Conservation (phyloP, 1,284 basidiomycete species). For the Malassezia brasiliensis region DNA sequence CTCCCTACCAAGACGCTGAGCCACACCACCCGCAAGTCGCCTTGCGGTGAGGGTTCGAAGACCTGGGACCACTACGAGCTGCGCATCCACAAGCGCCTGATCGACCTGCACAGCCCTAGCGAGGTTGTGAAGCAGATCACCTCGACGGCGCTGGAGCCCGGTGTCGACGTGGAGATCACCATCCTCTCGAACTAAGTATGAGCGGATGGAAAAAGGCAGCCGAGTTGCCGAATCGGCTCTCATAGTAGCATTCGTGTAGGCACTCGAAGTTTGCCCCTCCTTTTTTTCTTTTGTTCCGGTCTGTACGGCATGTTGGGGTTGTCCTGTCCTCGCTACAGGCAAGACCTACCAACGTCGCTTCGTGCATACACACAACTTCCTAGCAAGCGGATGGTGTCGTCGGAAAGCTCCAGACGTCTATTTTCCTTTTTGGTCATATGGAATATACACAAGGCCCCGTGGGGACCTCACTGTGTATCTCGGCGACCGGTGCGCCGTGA, state of each 20-base stretch:
- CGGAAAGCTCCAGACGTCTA: not conserved
- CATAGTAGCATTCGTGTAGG: too few species aligned
- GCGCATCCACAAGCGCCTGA: constrained; percentile 98
- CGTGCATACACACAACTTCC: not conserved
- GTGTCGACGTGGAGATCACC: constrained; percentile 98
- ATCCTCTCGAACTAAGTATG: constrained; percentile 58
- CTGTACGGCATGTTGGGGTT: too few species aligned
- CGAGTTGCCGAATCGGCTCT: too few species aligned
- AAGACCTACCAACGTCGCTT: too few species aligned
- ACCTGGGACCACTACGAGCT: constrained; percentile 99
- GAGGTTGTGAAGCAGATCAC: constrained; percentile 99
- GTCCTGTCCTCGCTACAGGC: too few species aligned
- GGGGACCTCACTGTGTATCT: constrained; percentile 5
- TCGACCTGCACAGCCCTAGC: constrained; percentile 95
- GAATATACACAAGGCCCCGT: constrained; percentile 13
- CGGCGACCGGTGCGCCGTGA: not conserved
- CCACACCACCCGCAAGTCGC: constrained; percentile 76
- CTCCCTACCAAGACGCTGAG: constrained; percentile 97
- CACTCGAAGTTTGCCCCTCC: too few species aligned
- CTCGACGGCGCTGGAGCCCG: constrained; percentile 94
- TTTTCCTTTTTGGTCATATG: constrained; percentile 20
- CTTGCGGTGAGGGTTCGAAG: constrained; percentile 92
- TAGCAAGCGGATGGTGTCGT: not conserved
- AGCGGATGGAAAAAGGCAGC: too few species aligned
- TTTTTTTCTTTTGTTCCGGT: too few species aligned